phyloP scores from a whole-genome alignment of 2,329 filamentous ascomycete species.

The Colletotrichum sp. region DNA sequence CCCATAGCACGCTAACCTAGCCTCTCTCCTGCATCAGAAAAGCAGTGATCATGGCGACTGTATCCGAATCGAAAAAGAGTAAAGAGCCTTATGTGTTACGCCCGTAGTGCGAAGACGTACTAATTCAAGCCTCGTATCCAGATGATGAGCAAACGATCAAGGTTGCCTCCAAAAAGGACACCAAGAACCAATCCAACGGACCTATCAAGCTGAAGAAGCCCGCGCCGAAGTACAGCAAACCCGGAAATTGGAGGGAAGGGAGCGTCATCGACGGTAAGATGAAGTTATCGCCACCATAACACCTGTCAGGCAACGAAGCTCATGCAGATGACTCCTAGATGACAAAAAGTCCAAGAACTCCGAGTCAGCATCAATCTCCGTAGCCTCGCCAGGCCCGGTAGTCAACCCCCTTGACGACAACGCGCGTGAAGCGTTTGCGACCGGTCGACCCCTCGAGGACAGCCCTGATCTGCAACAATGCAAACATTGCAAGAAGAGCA shows the following conservation, averaged over 20 bases:
- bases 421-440: conserved; percentile 79
- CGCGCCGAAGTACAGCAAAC: conserved; percentile 66
- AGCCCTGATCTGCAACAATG: conserved; percentile 80
- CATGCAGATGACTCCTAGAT: conserved; percentile 35
- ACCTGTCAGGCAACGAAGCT: not conserved
- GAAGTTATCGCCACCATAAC: not conserved
- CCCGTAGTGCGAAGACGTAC: not conserved
- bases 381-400: conserved; percentile 57
- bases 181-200: conserved; percentile 48
- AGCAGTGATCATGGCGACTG: conserved; percentile 11
- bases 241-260: conserved; percentile 76
- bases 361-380: conserved; percentile 40
- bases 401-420: conserved; percentile 76
- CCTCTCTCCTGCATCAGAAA: not conserved
- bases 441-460: conserved; percentile 82
- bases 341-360: conserved; percentile 59
- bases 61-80: conserved; percentile 21
- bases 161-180: conserved; percentile 62
- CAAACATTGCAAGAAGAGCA: conserved; percentile 92
- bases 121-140: conserved; percentile 19
- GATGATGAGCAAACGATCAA: conserved; percentile 67
- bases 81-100: not conserved
- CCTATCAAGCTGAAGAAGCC: conserved; percentile 68
- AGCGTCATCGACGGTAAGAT: conserved; percentile 63
- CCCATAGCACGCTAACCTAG: not conserved